Conservation (phyloP, 345 rosid genomes). For the Arabidopsis suecica region DNA sequence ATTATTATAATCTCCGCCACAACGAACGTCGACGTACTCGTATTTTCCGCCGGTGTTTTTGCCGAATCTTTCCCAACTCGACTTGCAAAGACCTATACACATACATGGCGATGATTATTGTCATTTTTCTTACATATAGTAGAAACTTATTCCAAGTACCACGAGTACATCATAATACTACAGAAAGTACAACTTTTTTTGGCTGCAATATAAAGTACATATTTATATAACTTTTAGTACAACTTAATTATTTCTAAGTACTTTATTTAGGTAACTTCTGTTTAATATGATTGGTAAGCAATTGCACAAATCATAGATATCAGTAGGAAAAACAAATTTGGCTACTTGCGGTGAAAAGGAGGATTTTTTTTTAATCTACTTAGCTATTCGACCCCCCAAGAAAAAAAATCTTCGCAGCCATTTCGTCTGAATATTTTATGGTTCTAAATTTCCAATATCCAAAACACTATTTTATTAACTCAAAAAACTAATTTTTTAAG, state of each 20-base stretch:
- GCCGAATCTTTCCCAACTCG: slow-evolving; percentile 67
- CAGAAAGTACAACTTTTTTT: neutral
- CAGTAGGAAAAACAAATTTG: neutral
- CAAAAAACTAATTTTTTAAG: too few species aligned
- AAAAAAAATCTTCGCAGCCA: too few species aligned
- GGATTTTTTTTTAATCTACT: too few species aligned
- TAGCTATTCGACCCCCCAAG: too few species aligned
- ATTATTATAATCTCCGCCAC: slow-evolving; percentile 22
- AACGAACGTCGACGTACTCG: slow-evolving; percentile 65
- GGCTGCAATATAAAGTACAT: too few species aligned
- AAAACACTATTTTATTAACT: too few species aligned
- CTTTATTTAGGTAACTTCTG: neutral
- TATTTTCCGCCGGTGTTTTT: slow-evolving; percentile 60
- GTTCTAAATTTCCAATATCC: too few species aligned
- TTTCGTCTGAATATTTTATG: too few species aligned
- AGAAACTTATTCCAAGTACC: neutral
- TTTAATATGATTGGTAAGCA: neutral
- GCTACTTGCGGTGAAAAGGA: neutral
- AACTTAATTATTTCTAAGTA: neutral
- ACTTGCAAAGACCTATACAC: slow-evolving; percentile 74
- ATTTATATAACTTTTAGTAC: neutral
- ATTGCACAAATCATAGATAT: neutral
- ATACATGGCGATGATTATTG: neutral
- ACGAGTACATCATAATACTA: neutral
- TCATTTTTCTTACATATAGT: neutral